Conservation (phyloP, 257 asterid species). For the Parsonsia alboflavescens region DNA sequence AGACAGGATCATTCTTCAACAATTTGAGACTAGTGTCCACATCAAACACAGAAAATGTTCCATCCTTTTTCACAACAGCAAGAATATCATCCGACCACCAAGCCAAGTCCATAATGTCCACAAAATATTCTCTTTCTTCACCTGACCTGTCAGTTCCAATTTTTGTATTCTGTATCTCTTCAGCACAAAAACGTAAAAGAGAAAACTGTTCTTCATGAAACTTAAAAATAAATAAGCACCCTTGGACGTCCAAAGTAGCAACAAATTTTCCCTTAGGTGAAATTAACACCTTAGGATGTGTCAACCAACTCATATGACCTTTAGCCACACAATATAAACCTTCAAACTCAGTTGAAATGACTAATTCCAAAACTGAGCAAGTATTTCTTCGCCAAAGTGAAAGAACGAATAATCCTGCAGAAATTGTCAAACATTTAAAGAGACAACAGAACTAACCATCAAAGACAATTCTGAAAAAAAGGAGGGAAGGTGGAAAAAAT, state of each 20-base stretch:
- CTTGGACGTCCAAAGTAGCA: constrained; percentile 69
- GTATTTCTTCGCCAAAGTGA: constrained; percentile 63
- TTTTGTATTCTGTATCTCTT: constrained; percentile 29
- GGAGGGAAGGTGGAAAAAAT: not conserved
- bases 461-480: not conserved
- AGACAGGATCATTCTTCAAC: constrained; percentile 44
- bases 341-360: constrained; percentile 47
- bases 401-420: constrained; percentile 55
- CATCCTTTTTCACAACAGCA: constrained; percentile 55
- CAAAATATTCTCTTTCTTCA: constrained; percentile 29
- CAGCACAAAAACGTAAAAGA: constrained; percentile 36
- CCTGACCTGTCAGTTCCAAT: constrained; percentile 30
- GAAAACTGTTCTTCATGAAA: constrained; percentile 52
- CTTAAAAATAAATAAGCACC: constrained; percentile 57
- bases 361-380: constrained; percentile 47
- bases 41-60: constrained; percentile 59
- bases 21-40: constrained; percentile 36
- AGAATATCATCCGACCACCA: constrained; percentile 91
- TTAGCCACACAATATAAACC: constrained; percentile 51
- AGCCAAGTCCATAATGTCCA: constrained; percentile 62
- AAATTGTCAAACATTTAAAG: constrained; percentile 15
- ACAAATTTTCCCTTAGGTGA: constrained; percentile 63
- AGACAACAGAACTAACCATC: not conserved
- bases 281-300: constrained; percentile 71
- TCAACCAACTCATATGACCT: constrained; percentile 37